Conservation (phyloP, 495 filamentous ascomycete genomes). For the Neurospora tetrasperma region DNA sequence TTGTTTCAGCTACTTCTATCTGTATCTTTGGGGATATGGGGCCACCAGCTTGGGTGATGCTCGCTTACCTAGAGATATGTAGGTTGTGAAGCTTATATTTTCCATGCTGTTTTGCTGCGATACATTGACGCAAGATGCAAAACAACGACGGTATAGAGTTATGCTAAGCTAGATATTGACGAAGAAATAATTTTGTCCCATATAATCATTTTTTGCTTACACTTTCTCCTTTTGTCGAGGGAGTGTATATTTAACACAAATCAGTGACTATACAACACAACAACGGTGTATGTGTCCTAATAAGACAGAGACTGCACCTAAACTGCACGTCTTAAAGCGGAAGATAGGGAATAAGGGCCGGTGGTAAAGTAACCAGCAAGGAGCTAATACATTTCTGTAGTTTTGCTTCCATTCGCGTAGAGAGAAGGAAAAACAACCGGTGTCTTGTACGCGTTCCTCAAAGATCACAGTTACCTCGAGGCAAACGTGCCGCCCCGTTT, state of each 20-base stretch:
- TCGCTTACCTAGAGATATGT: background rate
- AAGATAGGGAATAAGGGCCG: background rate
- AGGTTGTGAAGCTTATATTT: background rate
- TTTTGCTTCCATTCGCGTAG: background rate
- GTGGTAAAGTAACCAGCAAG: background rate
- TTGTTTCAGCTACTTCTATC: background rate
- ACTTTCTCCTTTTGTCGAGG: background rate
- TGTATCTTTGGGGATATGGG: background rate
- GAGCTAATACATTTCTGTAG: background rate
- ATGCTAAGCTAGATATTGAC: background rate
- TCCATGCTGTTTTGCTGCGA: background rate
- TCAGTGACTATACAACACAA: background rate
- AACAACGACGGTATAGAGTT: background rate
- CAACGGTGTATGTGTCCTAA: background rate
- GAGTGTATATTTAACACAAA: background rate
- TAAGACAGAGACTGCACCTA: background rate
- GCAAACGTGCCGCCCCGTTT: background rate
- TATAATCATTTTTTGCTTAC: background rate
- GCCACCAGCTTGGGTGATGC: background rate
- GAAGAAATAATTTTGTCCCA: background rate
- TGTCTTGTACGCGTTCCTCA: background rate
- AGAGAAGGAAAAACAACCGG: background rate
- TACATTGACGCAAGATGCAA: background rate
- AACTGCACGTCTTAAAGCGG: background rate
- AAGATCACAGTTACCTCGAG: background rate